Percentiles rank a stretch among this genome's conserved stretches.
Evolutionary conservation across 1,284 basidiomycete genomes (phyloP).

Genomic region (Stygiomarasmius scandens): DNA sequence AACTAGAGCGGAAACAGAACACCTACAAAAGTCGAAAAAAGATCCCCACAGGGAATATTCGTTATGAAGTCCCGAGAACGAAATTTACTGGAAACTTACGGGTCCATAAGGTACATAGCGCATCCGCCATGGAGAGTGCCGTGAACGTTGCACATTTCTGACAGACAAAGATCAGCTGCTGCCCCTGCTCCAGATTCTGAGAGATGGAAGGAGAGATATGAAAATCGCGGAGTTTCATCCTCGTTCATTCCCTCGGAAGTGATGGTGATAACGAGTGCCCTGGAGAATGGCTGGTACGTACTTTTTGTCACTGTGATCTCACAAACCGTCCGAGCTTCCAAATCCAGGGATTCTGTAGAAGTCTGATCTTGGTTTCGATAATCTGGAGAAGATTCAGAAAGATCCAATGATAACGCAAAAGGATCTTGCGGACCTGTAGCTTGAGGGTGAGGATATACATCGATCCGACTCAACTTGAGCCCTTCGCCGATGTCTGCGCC

Average conservation of each 20-base stretch:
- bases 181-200: neutral
- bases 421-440: neutral
- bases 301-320: conserved; percentile 16
- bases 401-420: neutral
- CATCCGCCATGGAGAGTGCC: conserved; percentile 45
- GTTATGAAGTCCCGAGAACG: neutral
- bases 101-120: conserved; percentile 47
- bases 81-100: conserved; percentile 29
- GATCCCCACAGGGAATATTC: neutral
- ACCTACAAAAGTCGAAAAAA: conserved; percentile 30
- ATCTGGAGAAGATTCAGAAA: neutral
- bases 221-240: no score
- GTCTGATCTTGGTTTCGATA: neutral
- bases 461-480: conserved; percentile 4
- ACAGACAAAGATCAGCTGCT: neutral
- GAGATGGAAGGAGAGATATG: neutral
- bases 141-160: conserved; percentile 48
- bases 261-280: no score
- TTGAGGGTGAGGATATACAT: conserved; percentile 2
- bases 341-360: neutral
- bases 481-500: conserved; percentile 13
- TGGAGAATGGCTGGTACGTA: neutral
- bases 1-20: conserved; percentile 47
- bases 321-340: conserved; percentile 10
- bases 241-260: no score